These are phyloP conservation scores for Spencermartinsiella ligniputridi DNA, from an alignment of 1,139 yeast genomes.

Conservation along the genomic window DNA sequence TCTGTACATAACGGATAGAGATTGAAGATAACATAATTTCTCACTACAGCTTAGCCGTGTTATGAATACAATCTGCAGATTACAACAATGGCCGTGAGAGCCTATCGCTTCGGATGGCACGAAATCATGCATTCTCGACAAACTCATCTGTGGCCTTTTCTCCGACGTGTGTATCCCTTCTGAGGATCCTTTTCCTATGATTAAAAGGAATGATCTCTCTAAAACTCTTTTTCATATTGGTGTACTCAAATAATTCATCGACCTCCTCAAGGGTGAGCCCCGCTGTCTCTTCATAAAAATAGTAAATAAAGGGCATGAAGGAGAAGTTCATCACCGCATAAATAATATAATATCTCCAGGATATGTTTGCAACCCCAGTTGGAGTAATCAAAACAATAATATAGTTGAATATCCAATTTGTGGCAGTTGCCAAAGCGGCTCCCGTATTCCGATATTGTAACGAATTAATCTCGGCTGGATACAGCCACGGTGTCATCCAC, in stretches of 20 bases:
- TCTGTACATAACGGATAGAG: no score
- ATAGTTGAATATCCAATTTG: conserved; percentile 48
- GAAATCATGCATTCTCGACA: no score
- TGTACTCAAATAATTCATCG: conserved; percentile 38
- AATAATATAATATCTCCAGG: conserved; percentile 43
- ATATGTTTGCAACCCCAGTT: conserved; percentile 42
- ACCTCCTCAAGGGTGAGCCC: conserved; percentile 39
- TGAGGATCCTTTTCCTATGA: not conserved
- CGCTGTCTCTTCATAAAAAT: conserved; percentile 43
- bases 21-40: no score
- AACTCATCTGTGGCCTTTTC: no score
- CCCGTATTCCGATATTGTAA: conserved; percentile 46
- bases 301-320: conserved; percentile 33
- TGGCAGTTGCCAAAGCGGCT: conserved; percentile 51
- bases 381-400: conserved; percentile 54
- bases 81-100: no score
- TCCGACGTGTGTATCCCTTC: no score
- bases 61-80: no score
- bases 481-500: conserved; percentile 21
- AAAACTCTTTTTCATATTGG: not conserved
- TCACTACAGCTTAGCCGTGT: no score
- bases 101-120: no score
- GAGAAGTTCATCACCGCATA: conserved; percentile 38
- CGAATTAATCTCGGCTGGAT: conserved; percentile 59
- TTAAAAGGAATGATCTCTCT: conserved; percentile 1